A percentile compares a stretch with the other conserved stretches of the same genome.
phyloP scores from a whole-genome alignment of 2,329 filamentous ascomycete genomes.

The Neocucurbitaria cava region DNA sequence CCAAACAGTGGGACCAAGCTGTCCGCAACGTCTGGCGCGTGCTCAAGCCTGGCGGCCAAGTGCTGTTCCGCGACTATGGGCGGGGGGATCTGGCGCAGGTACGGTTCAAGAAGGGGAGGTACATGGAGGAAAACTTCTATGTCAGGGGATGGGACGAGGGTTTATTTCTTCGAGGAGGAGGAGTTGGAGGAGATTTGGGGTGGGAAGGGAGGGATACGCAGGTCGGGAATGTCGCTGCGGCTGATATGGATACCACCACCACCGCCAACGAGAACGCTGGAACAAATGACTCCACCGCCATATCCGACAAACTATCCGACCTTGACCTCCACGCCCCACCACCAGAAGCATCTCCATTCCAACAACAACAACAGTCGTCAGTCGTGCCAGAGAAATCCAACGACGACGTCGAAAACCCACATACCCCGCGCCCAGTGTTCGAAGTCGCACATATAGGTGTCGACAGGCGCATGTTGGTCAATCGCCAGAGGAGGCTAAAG shows the following conservation, averaged over 20 bases:
- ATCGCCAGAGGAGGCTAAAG: constrained; percentile 87
- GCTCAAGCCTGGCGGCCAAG: constrained; percentile 89
- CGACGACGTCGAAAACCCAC: constrained; percentile 5
- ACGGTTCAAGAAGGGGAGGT: constrained; percentile 93
- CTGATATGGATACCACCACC: neutral
- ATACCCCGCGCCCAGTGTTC: constrained; percentile 53
- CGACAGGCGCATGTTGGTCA: constrained; percentile 89
- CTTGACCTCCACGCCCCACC: constrained; percentile 9
- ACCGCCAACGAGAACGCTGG: neutral
- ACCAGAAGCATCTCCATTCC: neutral
- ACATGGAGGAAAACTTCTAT: constrained; percentile 97
- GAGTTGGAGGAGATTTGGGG: constrained; percentile 84
- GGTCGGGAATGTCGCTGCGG: constrained; percentile 6
- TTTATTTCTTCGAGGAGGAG: constrained; percentile 95
- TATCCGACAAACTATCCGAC: constrained; percentile 8
- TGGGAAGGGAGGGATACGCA: constrained; percentile 39
- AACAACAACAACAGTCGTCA: neutral
- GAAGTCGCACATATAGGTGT: constrained; percentile 80
- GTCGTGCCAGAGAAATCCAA: neutral
- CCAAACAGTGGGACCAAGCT: constrained; percentile 81
- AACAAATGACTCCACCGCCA: neutral
- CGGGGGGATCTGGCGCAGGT: constrained; percentile 95
- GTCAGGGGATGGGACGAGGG: constrained; percentile 91
- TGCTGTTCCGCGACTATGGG: constrained; percentile 96
- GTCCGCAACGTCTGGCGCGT: constrained; percentile 81